Evolutionary conservation across 2,329 filamentous ascomycete genomes (phyloP), one percentile per base, ranked within the genome.

Genomic region (Claviceps humidiphila): DNA sequence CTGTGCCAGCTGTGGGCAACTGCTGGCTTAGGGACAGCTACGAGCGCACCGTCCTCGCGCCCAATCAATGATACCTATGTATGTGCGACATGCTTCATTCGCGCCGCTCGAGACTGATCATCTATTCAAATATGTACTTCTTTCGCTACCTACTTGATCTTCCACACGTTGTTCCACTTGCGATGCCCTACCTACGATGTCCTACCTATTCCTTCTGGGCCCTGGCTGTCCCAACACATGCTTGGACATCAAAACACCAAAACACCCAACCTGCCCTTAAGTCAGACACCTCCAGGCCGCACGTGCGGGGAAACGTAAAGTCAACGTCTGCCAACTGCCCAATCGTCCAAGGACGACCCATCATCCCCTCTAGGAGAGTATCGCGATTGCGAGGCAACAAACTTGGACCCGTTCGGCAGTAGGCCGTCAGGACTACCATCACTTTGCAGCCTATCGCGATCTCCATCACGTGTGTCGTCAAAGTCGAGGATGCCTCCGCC

Each of bases 311-410:
- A 56, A 54, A 24, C 59, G 58, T 55, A 17, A 53, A 58, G 17
- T 58, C 59, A 16, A 53, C 40, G 54, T 53, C 56, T 26, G 55
- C 52, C n/a, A 58, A 51, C 16, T 54, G 59, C 41, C 56, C 51
- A 44, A 42, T 67, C 64, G 30, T 66, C 65, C 42, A 69, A 42
- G 14, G 57, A 56, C 24, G 63, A 64, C 1, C 69, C 69, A 54
- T 71, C 69, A 50, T 72, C 69, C 17, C 69, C 69, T 7, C 66
- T 61, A 2, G 69, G 69, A 17, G 68, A 69, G 54, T 68, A 71
- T 22, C 64, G 63, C 4, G 65, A 68, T 14, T 59, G 60, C 11
- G 66, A 62, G 20, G 58, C 61, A 22, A 62, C 53, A 37, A 63
- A 59, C 30, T 57, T 59, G 16, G 56, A 53, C 1, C 67, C 68